phyloP scores from a whole-genome alignment of 352 stramenopile species.

The Pythium chondricola region DNA sequence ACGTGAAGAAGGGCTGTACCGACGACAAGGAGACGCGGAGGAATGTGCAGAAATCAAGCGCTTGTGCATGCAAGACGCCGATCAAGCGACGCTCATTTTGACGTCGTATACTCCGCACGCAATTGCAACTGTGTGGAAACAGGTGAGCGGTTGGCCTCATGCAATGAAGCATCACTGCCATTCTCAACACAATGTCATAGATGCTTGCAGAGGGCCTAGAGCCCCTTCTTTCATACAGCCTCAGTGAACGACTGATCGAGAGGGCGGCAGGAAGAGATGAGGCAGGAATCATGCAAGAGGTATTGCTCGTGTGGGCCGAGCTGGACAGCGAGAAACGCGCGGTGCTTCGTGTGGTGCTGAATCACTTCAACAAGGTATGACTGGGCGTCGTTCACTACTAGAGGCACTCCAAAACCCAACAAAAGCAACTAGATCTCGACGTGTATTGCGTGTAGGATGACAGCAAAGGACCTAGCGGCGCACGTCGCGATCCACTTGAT shows the following conservation, averaged over 20 bases:
- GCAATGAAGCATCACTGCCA: too few species aligned
- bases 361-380: conserved; percentile 43
- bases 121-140: too few species aligned
- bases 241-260: conserved; percentile 33
- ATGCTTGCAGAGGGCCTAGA: conserved; percentile 32
- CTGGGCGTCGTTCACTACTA: too few species aligned
- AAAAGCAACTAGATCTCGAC: conserved; percentile 31
- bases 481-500: conserved; percentile 36
- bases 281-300: not conserved
- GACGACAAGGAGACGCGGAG: conserved; percentile 16
- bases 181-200: too few species aligned
- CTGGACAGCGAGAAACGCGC: conserved; percentile 29
- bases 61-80: conserved; percentile 5
- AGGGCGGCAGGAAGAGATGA: conserved; percentile 1
- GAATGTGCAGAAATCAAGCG: conserved; percentile 25
- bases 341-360: conserved; percentile 42
- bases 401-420: too few species aligned
- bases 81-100: too few species aligned
- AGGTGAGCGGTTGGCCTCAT: too few species aligned
- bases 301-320: conserved; percentile 29
- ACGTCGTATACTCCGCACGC: too few species aligned
- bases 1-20: conserved; percentile 46
- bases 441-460: conserved; percentile 34
- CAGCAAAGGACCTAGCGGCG: conserved; percentile 29
- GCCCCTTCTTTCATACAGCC: conserved; percentile 31